Conservation (phyloP, 805 yeast species). For the Starmerella vitae region DNA sequence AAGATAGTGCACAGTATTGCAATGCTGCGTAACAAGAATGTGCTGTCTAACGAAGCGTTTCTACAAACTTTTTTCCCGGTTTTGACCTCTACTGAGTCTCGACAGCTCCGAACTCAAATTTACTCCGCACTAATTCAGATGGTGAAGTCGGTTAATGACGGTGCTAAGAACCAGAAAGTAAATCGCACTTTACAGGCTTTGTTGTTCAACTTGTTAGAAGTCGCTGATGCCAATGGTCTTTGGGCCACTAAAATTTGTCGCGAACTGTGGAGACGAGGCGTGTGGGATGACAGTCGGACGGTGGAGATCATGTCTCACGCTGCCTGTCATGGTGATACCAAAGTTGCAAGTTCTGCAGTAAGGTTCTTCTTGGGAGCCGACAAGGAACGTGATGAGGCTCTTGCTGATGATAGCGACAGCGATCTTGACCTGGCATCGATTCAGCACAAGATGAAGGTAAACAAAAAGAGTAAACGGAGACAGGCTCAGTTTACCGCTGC, state of each 20-base stretch:
- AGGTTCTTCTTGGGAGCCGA: slow-evolving; percentile 90
- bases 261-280: slow-evolving; percentile 93
- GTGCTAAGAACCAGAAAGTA: slow-evolving; percentile 78
- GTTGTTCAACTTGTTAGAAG: slow-evolving; percentile 72
- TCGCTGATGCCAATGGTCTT: slow-evolving; percentile 68
- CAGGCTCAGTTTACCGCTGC: slow-evolving; percentile 71
- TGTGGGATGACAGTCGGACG: slow-evolving; percentile 95
- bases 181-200: slow-evolving; percentile 86
- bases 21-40: slow-evolving; percentile 76
- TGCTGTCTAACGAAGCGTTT: slow-evolving; percentile 63
- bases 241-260: slow-evolving; percentile 95
- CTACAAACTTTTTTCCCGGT: slow-evolving; percentile 84
- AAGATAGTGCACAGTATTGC: slow-evolving; percentile 80
- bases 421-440: slow-evolving; percentile 50
- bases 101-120: slow-evolving; percentile 67
- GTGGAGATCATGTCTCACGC: slow-evolving; percentile 98
- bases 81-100: slow-evolving; percentile 53
- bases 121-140: slow-evolving; percentile 66
- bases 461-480: slow-evolving; percentile 69
- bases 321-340: slow-evolving; percentile 71
- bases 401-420: slow-evolving; percentile 62
- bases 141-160: slow-evolving; percentile 70
- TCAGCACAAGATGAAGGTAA: slow-evolving; percentile 68
- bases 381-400: slow-evolving; percentile 74
- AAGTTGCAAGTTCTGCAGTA: slow-evolving; percentile 82